These are phyloP conservation scores for Phytopythium ostracodes DNA, from an alignment of 352 stramenopile species.

Conservation along the genomic window DNA sequence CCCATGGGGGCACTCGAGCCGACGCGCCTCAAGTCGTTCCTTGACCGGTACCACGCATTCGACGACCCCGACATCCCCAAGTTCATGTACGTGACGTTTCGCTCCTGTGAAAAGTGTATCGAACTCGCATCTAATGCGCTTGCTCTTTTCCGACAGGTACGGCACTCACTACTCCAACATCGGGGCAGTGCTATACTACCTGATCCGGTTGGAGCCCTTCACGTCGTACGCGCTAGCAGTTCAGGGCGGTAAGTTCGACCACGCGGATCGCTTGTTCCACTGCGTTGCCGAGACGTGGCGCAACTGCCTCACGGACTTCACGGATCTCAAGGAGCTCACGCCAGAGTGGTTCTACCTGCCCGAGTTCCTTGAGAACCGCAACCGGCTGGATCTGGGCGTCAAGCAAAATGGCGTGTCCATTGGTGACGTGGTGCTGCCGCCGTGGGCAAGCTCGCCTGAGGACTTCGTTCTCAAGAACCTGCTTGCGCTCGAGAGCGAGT, in stretches of 20 bases:
- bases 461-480: constrained; percentile 87
- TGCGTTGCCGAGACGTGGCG: constrained; percentile 88
- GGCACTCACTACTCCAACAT: constrained; percentile 89
- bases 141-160: constrained; percentile 41
- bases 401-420: constrained; percentile 83
- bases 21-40: constrained; percentile 88
- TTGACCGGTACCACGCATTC: constrained; percentile 92
- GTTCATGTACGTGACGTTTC: constrained; percentile 58
- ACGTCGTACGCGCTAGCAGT: constrained; percentile 92
- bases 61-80: constrained; percentile 86
- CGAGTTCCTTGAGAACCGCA: constrained; percentile 88
- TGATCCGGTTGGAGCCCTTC: constrained; percentile 99
- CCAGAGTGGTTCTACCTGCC: constrained; percentile 94
- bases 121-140: background rate
- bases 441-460: constrained; percentile 77
- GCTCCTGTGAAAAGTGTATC: background rate
- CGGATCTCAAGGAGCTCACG: constrained; percentile 92
- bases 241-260: constrained; percentile 95
- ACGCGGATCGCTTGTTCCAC: constrained; percentile 92
- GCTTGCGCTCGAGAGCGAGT: constrained; percentile 81
- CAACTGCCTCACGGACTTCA: constrained; percentile 87
- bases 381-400: constrained; percentile 75
- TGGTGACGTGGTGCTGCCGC: constrained; percentile 93
- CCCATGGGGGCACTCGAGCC: constrained; percentile 96
- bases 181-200: constrained; percentile 97